Conservation (phyloP, 139 green algal genomes). For the Closterium sp. region DNA sequence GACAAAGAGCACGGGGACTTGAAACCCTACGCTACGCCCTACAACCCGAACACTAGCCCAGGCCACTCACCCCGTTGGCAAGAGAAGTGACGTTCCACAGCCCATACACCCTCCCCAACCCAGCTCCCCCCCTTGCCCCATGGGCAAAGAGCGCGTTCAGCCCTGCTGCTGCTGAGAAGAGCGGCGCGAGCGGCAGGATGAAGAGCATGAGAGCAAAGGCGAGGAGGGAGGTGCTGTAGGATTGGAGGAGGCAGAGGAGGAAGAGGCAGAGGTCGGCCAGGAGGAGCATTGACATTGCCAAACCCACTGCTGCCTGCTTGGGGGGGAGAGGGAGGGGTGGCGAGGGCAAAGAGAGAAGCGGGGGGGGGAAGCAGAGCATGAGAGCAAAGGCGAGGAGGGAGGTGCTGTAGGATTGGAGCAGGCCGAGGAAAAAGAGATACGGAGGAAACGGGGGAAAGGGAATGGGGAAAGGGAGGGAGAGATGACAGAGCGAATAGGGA, state of each 20-base stretch:
- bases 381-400: slow-evolving; percentile 8
- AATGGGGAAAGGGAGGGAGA: background rate
- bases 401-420: slow-evolving; percentile 49
- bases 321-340: background rate
- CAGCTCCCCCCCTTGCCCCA: slow-evolving; percentile 10
- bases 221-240: slow-evolving; percentile 43
- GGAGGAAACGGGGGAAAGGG: background rate
- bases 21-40: no score
- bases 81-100: slow-evolving; percentile 47
- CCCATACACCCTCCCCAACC: slow-evolving; percentile 25
- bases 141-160: slow-evolving; percentile 44
- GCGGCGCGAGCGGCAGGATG: slow-evolving; percentile 34
- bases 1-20: no score
- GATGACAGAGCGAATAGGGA: background rate
- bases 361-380: slow-evolving; percentile 23
- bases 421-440: slow-evolving; percentile 22
- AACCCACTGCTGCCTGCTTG: slow-evolving; percentile 32
- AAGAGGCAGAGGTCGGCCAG: slow-evolving; percentile 37
- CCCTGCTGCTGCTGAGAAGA: slow-evolving; percentile 43
- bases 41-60: background rate
- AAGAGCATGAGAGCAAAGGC: slow-evolving; percentile 32
- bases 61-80: slow-evolving; percentile 8
- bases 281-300: slow-evolving; percentile 46
- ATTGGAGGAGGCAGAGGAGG: slow-evolving; percentile 34
- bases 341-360: background rate